Evolutionary conservation across 352 stramenopile genomes (phyloP).

Genomic region (Poterioochromonas sp.): DNA sequence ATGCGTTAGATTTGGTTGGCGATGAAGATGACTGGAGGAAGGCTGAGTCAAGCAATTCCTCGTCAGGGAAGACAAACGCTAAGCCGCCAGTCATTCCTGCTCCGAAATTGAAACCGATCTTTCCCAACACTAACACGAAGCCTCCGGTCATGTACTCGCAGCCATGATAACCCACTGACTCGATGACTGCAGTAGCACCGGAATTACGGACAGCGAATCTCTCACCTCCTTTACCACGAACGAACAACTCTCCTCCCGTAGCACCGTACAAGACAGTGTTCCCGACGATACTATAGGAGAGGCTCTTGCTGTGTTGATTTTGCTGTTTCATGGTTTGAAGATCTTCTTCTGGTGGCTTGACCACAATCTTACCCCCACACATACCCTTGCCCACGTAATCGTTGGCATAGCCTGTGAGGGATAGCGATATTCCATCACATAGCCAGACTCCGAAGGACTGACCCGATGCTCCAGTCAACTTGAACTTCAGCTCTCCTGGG

Average conservation of each 20-base stretch:
- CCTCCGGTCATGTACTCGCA: constrained; percentile 93
- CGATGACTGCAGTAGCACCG: constrained; percentile 77
- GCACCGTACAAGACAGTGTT: constrained; percentile 90
- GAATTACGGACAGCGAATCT: constrained; percentile 88
- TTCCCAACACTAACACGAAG: constrained; percentile 78
- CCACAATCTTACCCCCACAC: constrained; percentile 75
- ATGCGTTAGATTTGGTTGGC: too few relatives aligned
- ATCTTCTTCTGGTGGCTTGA: constrained; percentile 59
- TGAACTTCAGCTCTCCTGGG: constrained; percentile 57
- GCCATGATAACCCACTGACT: constrained; percentile 83
- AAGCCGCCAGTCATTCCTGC: constrained; percentile 80
- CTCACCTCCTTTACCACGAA: constrained; percentile 79
- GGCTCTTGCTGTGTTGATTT: neutral
- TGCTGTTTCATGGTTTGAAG: neutral
- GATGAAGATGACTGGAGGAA: too few relatives aligned
- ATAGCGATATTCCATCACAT: constrained; percentile 56
- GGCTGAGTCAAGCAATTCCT: too few relatives aligned
- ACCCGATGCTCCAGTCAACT: constrained; percentile 77
- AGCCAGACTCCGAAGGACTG: constrained; percentile 79
- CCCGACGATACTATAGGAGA: constrained; percentile 70
- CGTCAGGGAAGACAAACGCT: neutral
- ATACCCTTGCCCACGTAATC: constrained; percentile 93
- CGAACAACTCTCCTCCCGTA: constrained; percentile 82
- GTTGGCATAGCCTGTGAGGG: constrained; percentile 80
- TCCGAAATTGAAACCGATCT: constrained; percentile 80